A percentile compares a stretch with the other conserved stretches of the same genome.
phyloP scores from a whole-genome alignment of 2,329 filamentous ascomycete species.

The Cercospora berteroae region DNA sequence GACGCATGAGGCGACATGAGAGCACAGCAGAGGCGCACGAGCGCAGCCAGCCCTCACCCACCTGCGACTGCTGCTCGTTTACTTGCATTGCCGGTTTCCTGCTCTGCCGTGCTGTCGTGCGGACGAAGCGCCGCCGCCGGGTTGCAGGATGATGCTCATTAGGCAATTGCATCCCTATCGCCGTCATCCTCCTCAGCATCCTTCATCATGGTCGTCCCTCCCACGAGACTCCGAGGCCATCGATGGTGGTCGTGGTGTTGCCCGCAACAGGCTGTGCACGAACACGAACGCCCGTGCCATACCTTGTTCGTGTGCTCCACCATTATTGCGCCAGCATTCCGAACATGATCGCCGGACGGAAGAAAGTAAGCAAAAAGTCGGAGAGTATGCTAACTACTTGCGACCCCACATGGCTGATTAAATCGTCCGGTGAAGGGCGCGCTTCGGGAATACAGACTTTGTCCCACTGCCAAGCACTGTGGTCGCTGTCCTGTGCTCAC shows the following conservation, averaged over 20 bases:
- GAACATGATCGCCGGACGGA: conserved; percentile 11
- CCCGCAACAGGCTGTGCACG: not conserved
- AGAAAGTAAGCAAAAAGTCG: not conserved
- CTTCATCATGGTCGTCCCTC: not conserved
- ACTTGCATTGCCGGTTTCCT: conserved; percentile 10
- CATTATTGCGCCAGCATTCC: conserved; percentile 9
- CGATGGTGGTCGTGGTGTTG: not conserved
- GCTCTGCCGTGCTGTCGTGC: conserved; percentile 7
- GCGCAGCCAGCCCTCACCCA: not conserved
- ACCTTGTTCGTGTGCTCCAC: conserved; percentile 6
- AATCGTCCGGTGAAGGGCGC: not conserved
- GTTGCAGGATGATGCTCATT: not conserved
- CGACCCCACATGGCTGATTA: conserved; percentile 14
- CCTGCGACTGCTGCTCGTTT: conserved; percentile 12
- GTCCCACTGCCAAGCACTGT: not conserved
- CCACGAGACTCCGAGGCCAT: not conserved
- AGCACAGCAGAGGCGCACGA: not conserved
- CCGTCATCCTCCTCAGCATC: not conserved
- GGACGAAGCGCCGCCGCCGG: not conserved
- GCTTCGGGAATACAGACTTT: not conserved
- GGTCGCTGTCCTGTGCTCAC: not conserved
- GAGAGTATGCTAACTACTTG: not conserved
- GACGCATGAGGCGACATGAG: not conserved
- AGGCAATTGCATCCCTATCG: not conserved
- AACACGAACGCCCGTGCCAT: not conserved